Evolutionary conservation across 116 monocot species (phyloP).

Genomic region (Iris pallida): DNA sequence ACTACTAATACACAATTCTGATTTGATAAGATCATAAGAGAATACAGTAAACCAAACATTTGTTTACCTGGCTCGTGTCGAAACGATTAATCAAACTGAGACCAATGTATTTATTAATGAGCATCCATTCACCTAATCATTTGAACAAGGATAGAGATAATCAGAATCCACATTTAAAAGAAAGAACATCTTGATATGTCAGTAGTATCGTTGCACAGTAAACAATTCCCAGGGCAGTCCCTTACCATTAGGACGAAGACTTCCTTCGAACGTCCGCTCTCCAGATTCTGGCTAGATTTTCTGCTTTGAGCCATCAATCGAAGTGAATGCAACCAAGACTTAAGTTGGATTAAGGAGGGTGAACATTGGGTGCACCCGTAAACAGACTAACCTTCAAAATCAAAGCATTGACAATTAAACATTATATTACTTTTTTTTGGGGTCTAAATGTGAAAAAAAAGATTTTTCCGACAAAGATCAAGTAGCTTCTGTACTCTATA

Average conservation of each 20-base stretch:
- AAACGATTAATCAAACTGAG: conserved; percentile 64
- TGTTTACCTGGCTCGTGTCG: conserved; percentile 52
- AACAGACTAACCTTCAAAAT: conserved; percentile 67
- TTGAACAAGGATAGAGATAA: background rate
- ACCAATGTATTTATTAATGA: conserved; percentile 75
- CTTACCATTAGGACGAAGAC: conserved; percentile 78
- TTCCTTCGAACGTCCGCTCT: conserved; percentile 62
- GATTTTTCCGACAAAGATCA: too few relatives aligned
- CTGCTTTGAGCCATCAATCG: conserved; percentile 60
- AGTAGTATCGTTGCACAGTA: too few relatives aligned
- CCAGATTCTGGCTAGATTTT: conserved; percentile 62
- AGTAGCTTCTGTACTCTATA: too few relatives aligned
- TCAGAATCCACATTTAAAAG: background rate
- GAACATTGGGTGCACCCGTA: conserved; percentile 84
- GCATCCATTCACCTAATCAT: conserved; percentile 79
- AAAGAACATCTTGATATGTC: background rate
- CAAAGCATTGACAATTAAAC: background rate
- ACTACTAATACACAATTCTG: too few relatives aligned
- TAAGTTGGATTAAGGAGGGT: conserved; percentile 72
- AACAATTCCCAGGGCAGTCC: too few relatives aligned
- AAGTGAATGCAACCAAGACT: conserved; percentile 59
- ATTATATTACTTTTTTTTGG: too few relatives aligned
- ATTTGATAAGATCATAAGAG: too few relatives aligned
- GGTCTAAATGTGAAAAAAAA: background rate
- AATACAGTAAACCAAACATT: conserved; percentile 86